A percentile compares a stretch with the other conserved stretches of the same genome.
Conservation (phyloP, 2,329 filamentous ascomycete genomes). For the Teratosphaeria destructans region DNA sequence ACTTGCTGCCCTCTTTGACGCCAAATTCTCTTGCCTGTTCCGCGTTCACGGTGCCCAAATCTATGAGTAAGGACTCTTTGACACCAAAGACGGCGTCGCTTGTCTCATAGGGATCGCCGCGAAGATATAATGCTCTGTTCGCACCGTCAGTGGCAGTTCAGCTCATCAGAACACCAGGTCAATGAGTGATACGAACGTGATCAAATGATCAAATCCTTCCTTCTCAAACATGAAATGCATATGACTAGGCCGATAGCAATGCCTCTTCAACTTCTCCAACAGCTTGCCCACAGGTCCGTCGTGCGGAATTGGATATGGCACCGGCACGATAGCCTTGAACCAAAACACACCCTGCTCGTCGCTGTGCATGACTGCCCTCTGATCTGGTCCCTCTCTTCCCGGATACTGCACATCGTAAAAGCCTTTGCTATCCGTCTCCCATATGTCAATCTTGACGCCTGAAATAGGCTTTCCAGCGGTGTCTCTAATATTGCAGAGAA, state of each 20-base stretch:
- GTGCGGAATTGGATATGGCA: constrained; percentile 74
- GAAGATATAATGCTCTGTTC: constrained; percentile 60
- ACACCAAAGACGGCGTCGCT: constrained; percentile 82
- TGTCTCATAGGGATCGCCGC: constrained; percentile 69
- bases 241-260: constrained; percentile 67
- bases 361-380: constrained; percentile 58
- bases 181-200: constrained; percentile 54
- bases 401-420: constrained; percentile 74
- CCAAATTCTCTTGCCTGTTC: constrained; percentile 50
- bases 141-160: constrained; percentile 5
- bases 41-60: constrained; percentile 44
- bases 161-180: neutral
- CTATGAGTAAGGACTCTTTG: constrained; percentile 67
- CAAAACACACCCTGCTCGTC: constrained; percentile 68
- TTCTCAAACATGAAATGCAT: constrained; percentile 88
- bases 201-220: constrained; percentile 64
- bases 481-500: constrained; percentile 63
- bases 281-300: constrained; percentile 75
- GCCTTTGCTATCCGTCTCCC: constrained; percentile 74
- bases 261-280: constrained; percentile 55
- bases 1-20: constrained; percentile 51
- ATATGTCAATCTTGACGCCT: constrained; percentile 66
- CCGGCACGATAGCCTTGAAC: constrained; percentile 76
- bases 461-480: constrained; percentile 51
- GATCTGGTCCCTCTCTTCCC: constrained; percentile 54